Percentiles rank a stretch among this genome's conserved stretches.
Evolutionary conservation across 441 rosid genomes (phyloP).

Genomic region (Pelargonium australe): DNA sequence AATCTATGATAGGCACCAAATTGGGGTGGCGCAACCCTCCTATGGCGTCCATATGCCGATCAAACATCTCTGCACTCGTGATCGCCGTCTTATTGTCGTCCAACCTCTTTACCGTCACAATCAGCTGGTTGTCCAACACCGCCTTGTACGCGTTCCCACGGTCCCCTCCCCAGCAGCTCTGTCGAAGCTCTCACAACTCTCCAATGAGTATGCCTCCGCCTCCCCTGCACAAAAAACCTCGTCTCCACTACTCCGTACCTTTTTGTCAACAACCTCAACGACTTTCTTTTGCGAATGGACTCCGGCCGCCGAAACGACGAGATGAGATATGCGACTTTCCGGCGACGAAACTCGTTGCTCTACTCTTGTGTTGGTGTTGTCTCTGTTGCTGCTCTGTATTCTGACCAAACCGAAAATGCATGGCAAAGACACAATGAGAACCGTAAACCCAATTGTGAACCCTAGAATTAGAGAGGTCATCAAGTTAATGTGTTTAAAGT

Average conservation of each 20-base stretch:
- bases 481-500: too few species aligned
- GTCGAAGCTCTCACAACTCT: constrained; percentile 81
- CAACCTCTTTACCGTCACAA: constrained; percentile 71
- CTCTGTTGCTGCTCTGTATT: constrained; percentile 27
- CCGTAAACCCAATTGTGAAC: constrained; percentile 40
- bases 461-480: constrained; percentile 39
- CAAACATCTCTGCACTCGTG: constrained; percentile 44
- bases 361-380: constrained; percentile 21
- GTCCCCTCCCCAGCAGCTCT: constrained; percentile 77
- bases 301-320: neutral
- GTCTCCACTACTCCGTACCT: constrained; percentile 39
- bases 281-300: constrained; percentile 30
- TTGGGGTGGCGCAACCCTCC: constrained; percentile 67
- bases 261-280: constrained; percentile 19
- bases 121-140: constrained; percentile 53
- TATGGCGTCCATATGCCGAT: constrained; percentile 62
- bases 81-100: constrained; percentile 51
- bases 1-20: constrained; percentile 68
- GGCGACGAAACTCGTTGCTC: constrained; percentile 18
- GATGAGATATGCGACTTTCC: constrained; percentile 11
- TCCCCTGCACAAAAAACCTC: constrained; percentile 63
- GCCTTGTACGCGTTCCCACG: constrained; percentile 78
- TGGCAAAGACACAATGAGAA: constrained; percentile 35
- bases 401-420: constrained; percentile 32
- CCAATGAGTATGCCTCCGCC: constrained; percentile 50